Conservation (phyloP, 805 yeast genomes). For the Sugiyamaella qingdaonensis region DNA sequence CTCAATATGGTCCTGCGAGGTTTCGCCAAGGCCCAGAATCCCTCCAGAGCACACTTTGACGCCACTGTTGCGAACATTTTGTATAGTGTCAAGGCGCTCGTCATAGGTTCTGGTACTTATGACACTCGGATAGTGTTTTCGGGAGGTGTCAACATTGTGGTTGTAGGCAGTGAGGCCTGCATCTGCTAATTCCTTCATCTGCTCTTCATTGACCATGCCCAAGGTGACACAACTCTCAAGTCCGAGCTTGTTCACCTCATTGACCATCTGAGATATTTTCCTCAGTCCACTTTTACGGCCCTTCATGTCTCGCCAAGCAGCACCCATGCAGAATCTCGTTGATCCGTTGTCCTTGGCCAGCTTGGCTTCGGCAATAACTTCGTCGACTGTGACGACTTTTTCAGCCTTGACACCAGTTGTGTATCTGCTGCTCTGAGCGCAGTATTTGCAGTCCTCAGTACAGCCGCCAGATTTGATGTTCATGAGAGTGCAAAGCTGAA, state of each 20-base stretch:
- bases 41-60: slow-evolving; percentile 76
- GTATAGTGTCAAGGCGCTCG: slow-evolving; percentile 64
- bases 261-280: slow-evolving; percentile 61
- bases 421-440: slow-evolving; percentile 69
- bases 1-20: slow-evolving; percentile 64
- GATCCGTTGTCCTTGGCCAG: slow-evolving; percentile 67
- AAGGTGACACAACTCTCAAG: slow-evolving; percentile 78
- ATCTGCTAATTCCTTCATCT: slow-evolving; percentile 54
- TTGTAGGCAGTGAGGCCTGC: slow-evolving; percentile 79
- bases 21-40: slow-evolving; percentile 73
- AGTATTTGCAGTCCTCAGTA: slow-evolving; percentile 75
- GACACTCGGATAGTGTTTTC: slow-evolving; percentile 70
- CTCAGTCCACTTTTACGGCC: slow-evolving; percentile 68
- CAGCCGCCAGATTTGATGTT: slow-evolving; percentile 79
- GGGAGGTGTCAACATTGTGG: slow-evolving; percentile 75
- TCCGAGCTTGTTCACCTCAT: slow-evolving; percentile 56
- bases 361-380: slow-evolving; percentile 59
- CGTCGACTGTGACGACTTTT: slow-evolving; percentile 54
- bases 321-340: slow-evolving; percentile 80
- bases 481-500: slow-evolving; percentile 71
- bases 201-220: slow-evolving; percentile 71
- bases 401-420: slow-evolving; percentile 70
- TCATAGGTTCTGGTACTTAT: slow-evolving; percentile 68
- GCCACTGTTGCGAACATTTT: slow-evolving; percentile 59
- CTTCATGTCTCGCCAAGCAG: slow-evolving; percentile 84